phyloP scores from a whole-genome alignment of 2,329 filamentous ascomycete genomes.

The Botrytis cinerea region DNA sequence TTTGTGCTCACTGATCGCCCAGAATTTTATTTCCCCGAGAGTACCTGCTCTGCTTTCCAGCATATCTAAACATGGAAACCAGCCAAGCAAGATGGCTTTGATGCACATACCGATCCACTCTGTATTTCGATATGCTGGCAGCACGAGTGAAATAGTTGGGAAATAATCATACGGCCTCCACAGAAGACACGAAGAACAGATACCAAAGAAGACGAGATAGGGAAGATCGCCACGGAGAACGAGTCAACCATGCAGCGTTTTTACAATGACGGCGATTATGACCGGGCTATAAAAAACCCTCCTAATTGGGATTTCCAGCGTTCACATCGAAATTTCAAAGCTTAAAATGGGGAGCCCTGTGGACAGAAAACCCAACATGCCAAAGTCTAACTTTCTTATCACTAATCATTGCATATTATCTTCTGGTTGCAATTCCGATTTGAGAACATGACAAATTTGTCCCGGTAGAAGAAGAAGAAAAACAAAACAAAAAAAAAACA shows the following conservation, averaged over 20 bases:
- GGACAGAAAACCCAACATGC: neutral
- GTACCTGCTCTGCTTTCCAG: neutral
- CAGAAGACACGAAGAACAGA: neutral
- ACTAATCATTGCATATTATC: neutral
- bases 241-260: neutral
- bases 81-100: neutral
- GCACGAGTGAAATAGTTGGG: neutral
- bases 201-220: neutral
- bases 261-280: neutral
- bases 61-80: neutral
- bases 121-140: neutral
- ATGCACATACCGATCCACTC: neutral
- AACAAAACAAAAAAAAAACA: neutral
- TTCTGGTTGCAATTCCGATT: neutral
- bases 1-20: neutral
- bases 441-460: neutral
- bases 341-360: neutral
- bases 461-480: too few relatives aligned
- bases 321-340: neutral
- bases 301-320: neutral
- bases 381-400: neutral
- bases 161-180: neutral
- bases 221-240: neutral
- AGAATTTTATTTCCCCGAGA: neutral
- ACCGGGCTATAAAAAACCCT: neutral